phyloP scores from a whole-genome alignment of 495 filamentous ascomycete species.

The Podospora comata region DNA sequence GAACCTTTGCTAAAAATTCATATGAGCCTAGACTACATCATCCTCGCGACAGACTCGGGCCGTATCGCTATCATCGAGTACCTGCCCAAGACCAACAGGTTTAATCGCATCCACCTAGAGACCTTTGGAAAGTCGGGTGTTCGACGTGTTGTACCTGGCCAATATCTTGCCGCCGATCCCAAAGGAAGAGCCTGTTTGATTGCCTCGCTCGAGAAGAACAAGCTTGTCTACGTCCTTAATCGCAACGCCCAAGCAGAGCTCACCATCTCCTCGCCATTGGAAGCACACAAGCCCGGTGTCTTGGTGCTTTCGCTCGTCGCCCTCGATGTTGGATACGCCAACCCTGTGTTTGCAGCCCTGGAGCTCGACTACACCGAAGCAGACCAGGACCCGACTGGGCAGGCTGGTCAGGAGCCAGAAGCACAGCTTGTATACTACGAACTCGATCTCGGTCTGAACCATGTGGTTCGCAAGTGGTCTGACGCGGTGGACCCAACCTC shows the following conservation, averaged over 20 bases:
- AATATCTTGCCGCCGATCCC: conserved; percentile 91
- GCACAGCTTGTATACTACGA: conserved; percentile 96
- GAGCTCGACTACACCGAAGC: conserved; percentile 91
- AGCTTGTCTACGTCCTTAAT: conserved; percentile 97
- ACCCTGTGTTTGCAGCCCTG: conserved; percentile 90
- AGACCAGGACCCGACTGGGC: conserved; percentile 85
- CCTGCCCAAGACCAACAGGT: conserved; percentile 77
- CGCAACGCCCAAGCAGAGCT: conserved; percentile 90
- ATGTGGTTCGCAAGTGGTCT: conserved; percentile 93
- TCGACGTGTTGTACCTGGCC: conserved; percentile 87
- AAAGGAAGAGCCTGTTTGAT: conserved; percentile 94
- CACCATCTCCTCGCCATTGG: conserved; percentile 94
- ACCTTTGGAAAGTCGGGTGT: conserved; percentile 98
- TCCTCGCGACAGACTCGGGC: conserved; percentile 91
- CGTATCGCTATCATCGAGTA: conserved; percentile 94
- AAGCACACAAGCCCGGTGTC: conserved; percentile 93
- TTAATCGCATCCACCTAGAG: conserved; percentile 86
- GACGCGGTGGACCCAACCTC: conserved; percentile 89
- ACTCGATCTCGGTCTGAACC: conserved; percentile 92
- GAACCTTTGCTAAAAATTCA: conserved; percentile 57
- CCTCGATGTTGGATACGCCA: conserved; percentile 93
- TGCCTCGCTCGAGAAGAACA: conserved; percentile 95
- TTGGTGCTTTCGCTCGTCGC: conserved; percentile 82
- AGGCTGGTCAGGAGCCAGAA: conserved; percentile 75
- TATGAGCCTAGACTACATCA: conserved; percentile 77